Evolutionary conservation across 2,329 filamentous ascomycete species (phyloP), one percentile per base, ranked within the genome.

Genomic region (Nemania diffusa): DNA sequence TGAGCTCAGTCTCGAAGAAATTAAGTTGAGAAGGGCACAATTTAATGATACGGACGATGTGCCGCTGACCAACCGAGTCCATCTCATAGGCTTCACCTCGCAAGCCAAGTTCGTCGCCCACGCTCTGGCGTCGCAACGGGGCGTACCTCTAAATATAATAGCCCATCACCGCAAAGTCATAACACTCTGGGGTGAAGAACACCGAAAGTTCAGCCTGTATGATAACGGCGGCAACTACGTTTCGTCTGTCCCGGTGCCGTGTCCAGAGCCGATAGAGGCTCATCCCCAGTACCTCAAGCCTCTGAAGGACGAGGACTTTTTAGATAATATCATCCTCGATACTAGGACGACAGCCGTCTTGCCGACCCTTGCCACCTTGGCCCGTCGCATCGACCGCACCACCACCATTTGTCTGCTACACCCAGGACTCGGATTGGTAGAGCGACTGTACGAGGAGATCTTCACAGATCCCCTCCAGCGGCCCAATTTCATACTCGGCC

Each of bases 391-490:
- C n/a, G 84, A 87, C 50, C 82, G 85, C 2, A 81, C 88, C 29
- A 93, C 91, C 0, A 92, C 92, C 0, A 85, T 97, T 7, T 88
- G 92, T 66, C 86, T 97, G 62, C 78, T 97, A 63, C 91, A 93
- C 64, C 92, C 95, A 69, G 93, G 94, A 0, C 87, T 98, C 79
- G 95, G 96, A 0, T 82, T 93, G 1, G 84, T 93, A n/a, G 94
- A 98, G 56, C 86, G 90, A 56, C 84, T 97, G 46, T 93, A 93
- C 73, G 79, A 85, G 37, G 79, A 85, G 11, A 78, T 97, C 29
- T 97, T 97, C 72, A 85, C 87, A 0, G 86, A 94, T 68, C 83
- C 87, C 0, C 77, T 80, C 0, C 83, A 81, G 0, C 86, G 92
- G 27, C 96, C 96, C 1, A 88, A 87, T 62, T 97, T 97, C 73